Conservation (phyloP, 768 basidiomycete genomes). For the Piloderma croceum region DNA sequence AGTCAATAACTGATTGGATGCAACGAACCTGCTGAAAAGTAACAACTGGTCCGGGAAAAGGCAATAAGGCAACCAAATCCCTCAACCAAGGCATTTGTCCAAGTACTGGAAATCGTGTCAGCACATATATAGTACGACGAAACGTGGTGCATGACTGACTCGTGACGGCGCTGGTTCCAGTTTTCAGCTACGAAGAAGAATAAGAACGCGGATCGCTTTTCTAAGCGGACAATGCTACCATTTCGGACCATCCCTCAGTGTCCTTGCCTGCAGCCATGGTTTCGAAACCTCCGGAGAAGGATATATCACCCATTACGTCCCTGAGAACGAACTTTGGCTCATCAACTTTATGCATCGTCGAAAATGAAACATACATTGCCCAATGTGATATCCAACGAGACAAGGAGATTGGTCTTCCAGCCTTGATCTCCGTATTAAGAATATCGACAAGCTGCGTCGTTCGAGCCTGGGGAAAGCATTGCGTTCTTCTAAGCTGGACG, state of each 20-base stretch:
- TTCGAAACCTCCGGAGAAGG: slow-evolving; percentile 24
- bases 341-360: background rate
- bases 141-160: slow-evolving; percentile 6
- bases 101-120: slow-evolving; percentile 9
- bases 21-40: slow-evolving; percentile 11
- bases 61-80: slow-evolving; percentile 13
- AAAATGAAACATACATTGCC: slow-evolving; percentile 3
- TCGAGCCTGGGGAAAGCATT: background rate
- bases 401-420: slow-evolving; percentile 8
- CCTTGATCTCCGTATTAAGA: background rate
- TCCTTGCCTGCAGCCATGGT: slow-evolving; percentile 18
- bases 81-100: slow-evolving; percentile 22
- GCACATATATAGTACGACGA: background rate
- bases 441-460: background rate
- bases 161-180: slow-evolving; percentile 15
- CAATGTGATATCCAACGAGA: slow-evolving; percentile 17
- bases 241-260: slow-evolving; percentile 20
- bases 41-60: slow-evolving; percentile 16
- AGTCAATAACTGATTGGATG: background rate
- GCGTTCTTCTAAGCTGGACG: background rate
- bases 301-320: slow-evolving; percentile 24
- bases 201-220: background rate
- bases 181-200: slow-evolving; percentile 10
- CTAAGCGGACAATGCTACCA: slow-evolving; percentile 5
- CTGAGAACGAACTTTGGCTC: slow-evolving; percentile 4